Evolutionary conservation across 1,284 basidiomycete genomes (phyloP).

Genomic region (Phaffia rhodozyma): DNA sequence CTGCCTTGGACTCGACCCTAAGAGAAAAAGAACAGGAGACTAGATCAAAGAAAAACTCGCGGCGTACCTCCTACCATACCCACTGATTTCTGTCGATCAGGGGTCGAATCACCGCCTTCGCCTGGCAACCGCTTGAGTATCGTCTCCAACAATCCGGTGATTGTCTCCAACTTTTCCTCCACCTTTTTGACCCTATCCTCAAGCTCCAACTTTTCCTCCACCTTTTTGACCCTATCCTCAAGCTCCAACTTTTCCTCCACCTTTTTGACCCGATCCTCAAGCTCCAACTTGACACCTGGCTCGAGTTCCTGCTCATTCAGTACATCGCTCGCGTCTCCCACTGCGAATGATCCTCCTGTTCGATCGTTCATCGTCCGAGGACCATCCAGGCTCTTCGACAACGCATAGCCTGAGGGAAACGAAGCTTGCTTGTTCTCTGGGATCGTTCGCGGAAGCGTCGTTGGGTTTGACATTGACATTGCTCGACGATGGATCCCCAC

Average conservation of each 20-base stretch:
- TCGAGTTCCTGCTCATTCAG: constrained; percentile 34
- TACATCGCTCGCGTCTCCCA: constrained; percentile 33
- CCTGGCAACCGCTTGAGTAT: constrained; percentile 17
- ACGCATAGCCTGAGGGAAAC: constrained; percentile 3
- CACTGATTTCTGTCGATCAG: too few relatives aligned
- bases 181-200: constrained; percentile 44
- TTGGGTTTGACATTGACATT: constrained; percentile 7
- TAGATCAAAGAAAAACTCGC: too few relatives aligned
- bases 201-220: constrained; percentile 50
- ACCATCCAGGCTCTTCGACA: constrained; percentile 30
- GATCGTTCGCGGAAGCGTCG: not conserved
- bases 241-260: constrained; percentile 52
- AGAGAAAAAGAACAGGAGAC: too few relatives aligned
- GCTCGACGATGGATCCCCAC: not conserved
- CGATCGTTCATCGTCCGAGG: constrained; percentile 29
- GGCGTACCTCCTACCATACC: too few relatives aligned
- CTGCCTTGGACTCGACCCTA: too few relatives aligned
- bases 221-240: constrained; percentile 42
- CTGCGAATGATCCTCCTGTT: constrained; percentile 10
- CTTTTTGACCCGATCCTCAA: constrained; percentile 41
- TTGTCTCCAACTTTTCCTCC: constrained; percentile 50
- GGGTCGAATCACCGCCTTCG: too few relatives aligned
- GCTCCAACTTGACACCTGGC: constrained; percentile 25
- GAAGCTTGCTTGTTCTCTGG: constrained; percentile 16
- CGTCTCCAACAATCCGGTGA: constrained; percentile 47